Evolutionary conservation across 164 flowering plant species (phyloP), one percentile per base, ranked within the genome.

Genomic region (Akebia trifoliata): DNA sequence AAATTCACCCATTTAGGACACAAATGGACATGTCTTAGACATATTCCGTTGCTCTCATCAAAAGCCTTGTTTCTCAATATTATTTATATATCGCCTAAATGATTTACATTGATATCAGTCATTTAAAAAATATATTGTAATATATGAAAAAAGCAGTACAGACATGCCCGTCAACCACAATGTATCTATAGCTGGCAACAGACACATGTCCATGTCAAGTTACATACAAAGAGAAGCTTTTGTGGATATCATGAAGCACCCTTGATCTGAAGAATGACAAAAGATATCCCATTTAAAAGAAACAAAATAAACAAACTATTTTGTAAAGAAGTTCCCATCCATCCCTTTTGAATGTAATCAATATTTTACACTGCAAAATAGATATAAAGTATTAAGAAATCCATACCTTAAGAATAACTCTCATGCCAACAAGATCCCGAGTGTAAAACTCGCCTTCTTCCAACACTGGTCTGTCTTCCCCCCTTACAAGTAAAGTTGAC

Each of bases 361-460:
- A 31, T 2, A 43, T 7, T 25, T 40, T 8, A 38, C 12, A 2
- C 31, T 55, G 26, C 15, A 48, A 4, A 26, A 49, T 21, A 29
- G 37, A 52, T 7, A 25, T 36, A 8, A 26, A 24, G 24, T 31
- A 20, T 17, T 36, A 39, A 51, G 8, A 63, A 59, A 32, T 51
- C 38, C 76, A 66, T 34, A 93, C 99, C 99, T 93, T 84, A 48
- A 85, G 85, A 73, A 81, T 24, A 60, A 90, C 92, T 63, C 67
- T 75, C 96, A 93, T 90, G 73, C 99, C 97, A 49, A 90, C 66
- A 65, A 93, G 97, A 74, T 90, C 97, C 62, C 76, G 87, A 54
- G 80, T 72, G 59, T 93, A 90, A 64, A 81, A 84, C 54, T 93
- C 97, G 22, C 84, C 96, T 55, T 90, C 93, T 50, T 86, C 87